A percentile compares a stretch with the other conserved stretches of the same genome.
Evolutionary conservation across 805 yeast species (phyloP).

Genomic region (Candida insectorum): DNA sequence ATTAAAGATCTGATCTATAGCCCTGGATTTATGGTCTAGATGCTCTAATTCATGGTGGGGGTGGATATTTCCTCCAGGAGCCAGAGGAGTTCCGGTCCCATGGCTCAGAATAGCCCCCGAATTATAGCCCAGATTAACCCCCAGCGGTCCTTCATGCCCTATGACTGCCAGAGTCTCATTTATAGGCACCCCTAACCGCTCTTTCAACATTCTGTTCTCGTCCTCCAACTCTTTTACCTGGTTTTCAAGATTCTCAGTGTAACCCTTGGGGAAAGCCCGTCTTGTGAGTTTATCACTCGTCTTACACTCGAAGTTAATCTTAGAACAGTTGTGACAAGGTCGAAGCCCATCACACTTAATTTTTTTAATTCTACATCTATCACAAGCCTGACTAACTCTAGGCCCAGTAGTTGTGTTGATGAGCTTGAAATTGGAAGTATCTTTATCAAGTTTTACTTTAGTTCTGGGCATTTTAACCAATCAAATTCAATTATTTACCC

Average conservation of each 20-base stretch:
- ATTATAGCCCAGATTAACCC: background rate
- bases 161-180: background rate
- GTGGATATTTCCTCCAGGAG: conserved; percentile 15
- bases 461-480: background rate
- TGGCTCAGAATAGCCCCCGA: too few species aligned
- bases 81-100: background rate
- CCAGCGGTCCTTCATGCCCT: background rate
- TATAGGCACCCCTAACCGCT: conserved; percentile 21
- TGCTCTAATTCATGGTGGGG: too few species aligned
- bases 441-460: conserved; percentile 14
- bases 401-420: conserved; percentile 36
- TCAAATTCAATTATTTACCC: too few species aligned
- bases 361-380: conserved; percentile 72
- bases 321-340: conserved; percentile 68
- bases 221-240: conserved; percentile 60
- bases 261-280: conserved; percentile 77
- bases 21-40: too few species aligned
- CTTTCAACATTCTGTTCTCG: conserved; percentile 41
- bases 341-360: conserved; percentile 71
- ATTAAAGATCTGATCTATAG: conserved; percentile 44
- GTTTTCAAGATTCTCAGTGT: conserved; percentile 70
- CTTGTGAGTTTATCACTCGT: conserved; percentile 73
- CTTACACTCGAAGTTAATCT: conserved; percentile 64
- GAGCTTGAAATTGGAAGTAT: conserved; percentile 29
- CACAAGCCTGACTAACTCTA: conserved; percentile 80